These are phyloP conservation scores for Raddia distichophylla DNA, from an alignment of 176 grass and related monocot species.

Conservation along the genomic window DNA sequence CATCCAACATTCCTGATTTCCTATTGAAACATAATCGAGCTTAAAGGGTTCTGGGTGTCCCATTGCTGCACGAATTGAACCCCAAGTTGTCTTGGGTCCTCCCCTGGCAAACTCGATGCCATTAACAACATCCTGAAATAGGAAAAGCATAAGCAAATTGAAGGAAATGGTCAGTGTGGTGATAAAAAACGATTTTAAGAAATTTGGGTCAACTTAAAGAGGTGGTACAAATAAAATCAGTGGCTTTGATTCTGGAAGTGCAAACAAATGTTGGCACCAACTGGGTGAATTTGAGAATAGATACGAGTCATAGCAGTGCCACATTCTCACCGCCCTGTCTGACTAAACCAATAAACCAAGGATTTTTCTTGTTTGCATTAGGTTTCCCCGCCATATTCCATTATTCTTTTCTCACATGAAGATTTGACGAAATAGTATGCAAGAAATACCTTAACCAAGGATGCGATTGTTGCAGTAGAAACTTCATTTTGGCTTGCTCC, in stretches of 20 bases:
- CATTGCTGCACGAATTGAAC: constrained; percentile 77
- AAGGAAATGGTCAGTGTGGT: neutral
- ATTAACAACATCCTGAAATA: constrained; percentile 84
- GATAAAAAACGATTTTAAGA: neutral
- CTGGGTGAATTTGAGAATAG: no score
- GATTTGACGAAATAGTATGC: no score
- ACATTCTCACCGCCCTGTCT: no score
- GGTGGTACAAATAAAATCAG: no score
- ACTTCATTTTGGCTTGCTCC: constrained; percentile 88
- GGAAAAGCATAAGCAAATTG: constrained; percentile 35
- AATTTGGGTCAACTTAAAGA: no score
- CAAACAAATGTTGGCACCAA: no score
- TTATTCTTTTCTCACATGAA: no score
- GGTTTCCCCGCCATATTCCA: no score
- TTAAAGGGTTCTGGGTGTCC: constrained; percentile 84
- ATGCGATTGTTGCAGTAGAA: constrained; percentile 57
- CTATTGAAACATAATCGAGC: constrained; percentile 83
- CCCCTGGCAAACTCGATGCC: constrained; percentile 92
- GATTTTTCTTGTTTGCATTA: no score
- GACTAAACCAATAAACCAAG: no score
- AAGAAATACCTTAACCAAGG: constrained; percentile 76
- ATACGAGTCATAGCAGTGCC: no score
- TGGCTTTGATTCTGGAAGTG: no score
- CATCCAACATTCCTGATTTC: constrained; percentile 87
- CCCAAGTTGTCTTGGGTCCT: constrained; percentile 68